Percentiles rank a stretch among this genome's conserved stretches.
These are phyloP conservation scores for Aegilops tauschii DNA, from an alignment of 176 grass and related monocot species.

Conservation along the genomic window DNA sequence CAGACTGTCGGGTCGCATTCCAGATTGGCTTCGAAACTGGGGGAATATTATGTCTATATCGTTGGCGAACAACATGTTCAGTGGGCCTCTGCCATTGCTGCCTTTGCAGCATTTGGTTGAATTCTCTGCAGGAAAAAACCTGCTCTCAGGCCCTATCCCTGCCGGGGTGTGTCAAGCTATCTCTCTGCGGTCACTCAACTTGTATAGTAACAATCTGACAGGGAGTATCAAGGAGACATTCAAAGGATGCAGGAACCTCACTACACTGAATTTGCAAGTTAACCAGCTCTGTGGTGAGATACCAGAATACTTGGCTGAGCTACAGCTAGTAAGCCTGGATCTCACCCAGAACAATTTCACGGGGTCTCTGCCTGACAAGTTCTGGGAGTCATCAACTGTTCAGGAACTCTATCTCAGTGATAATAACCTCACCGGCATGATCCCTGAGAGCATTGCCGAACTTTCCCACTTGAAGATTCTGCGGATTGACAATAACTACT, in stretches of 20 bases:
- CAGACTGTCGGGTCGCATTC: conserved; percentile 56
- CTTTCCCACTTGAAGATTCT: conserved; percentile 42
- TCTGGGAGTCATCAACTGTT: conserved; percentile 61
- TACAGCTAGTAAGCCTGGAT: conserved; percentile 53
- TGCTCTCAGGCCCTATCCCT: conserved; percentile 52
- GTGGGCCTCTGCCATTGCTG: conserved; percentile 45
- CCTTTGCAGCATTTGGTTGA: conserved; percentile 36
- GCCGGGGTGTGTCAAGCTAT: conserved; percentile 46
- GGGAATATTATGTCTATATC: conserved; percentile 28
- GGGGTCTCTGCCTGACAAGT: conserved; percentile 49
- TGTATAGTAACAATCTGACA: conserved; percentile 55
- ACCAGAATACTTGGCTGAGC: conserved; percentile 69
- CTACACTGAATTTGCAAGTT: conserved; percentile 46
- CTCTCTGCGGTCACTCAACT: conserved; percentile 44
- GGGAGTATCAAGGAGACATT: conserved; percentile 68
- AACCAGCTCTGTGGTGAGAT: conserved; percentile 69
- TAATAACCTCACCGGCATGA: conserved; percentile 53
- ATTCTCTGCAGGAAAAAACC: conserved; percentile 63
- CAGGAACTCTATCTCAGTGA: conserved; percentile 48
- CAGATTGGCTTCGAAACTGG: conserved; percentile 71
- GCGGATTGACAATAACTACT: conserved; percentile 54
- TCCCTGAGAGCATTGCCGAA: conserved; percentile 54
- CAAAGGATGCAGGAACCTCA: conserved; percentile 59
- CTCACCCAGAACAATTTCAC: conserved; percentile 71
- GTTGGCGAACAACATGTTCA: conserved; percentile 48